Base-by-base conservation (phyloP, 345 rosid genomes). In the Citrus sp. region DNA sequence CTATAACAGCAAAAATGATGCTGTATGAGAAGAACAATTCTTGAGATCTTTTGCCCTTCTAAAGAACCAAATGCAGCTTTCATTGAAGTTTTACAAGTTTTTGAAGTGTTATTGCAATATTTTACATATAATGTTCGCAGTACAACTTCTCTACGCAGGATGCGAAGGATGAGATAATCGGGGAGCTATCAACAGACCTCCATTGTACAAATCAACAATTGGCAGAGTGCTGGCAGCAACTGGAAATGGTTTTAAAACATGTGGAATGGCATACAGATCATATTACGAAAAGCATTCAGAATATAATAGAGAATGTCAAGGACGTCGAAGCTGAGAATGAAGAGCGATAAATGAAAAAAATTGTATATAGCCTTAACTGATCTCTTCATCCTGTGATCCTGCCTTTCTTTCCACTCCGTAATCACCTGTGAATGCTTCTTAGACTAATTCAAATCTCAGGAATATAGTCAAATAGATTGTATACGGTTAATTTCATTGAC, bases 141-240 rank as follows among this genome's bases (percentile, higher is more conserved):
- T 0, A 12, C 10, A 22, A 69, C 27, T 67, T 37, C 25, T 55
- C 5, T 16, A 14, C 9, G 24, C 30, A 68, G 82, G 82, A 74
- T 2, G 64, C 67, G 61, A 80, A 67, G 46, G 82, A 66, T 80
- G 59, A 67, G 70, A 80, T 67, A 56, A 67, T 74, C 7, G 37
- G 63, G 78, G 74, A 80, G 68, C 67, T 67, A 67, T 74, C 67
- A 2, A 49, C 42, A 16, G 56, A 74, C 40, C 75, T 74, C n/a
- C 61, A 74, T n/a, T 56, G 40, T 13, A 35, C 61, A 71, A 80
- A 67, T 28, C 77, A 73, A 66, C 78, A 58, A 27, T 67, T 67
- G 73, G 68, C 61, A 67, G 32, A 37, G 67, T 37, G 61, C 40
- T 30, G 38, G 55, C 22, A 67, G 25, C 78, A 73, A 9, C 66